Percentiles rank a stretch among this genome's conserved stretches.
These are phyloP conservation scores for Astrephomene gubernaculifera DNA, from an alignment of 139 green algal genomes.

Conservation along the genomic window DNA sequence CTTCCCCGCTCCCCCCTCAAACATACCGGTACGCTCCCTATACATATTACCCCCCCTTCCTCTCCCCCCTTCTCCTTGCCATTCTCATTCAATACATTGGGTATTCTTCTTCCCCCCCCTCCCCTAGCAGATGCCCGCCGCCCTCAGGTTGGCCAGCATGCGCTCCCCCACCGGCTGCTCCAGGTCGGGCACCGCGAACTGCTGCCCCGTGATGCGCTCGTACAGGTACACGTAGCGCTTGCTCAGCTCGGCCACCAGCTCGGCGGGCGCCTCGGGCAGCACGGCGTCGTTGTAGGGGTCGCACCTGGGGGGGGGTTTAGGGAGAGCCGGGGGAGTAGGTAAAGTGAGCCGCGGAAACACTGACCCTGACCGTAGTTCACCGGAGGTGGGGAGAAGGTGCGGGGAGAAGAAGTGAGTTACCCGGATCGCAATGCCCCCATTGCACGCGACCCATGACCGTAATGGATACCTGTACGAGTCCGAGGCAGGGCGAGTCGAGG, in stretches of 20 bases:
- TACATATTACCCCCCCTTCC: too few relatives aligned
- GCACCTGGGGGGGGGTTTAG: conserved; percentile 65
- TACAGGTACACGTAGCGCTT: conserved; percentile 95
- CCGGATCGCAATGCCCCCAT: too few relatives aligned
- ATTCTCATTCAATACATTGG: too few relatives aligned
- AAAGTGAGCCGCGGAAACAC: too few relatives aligned
- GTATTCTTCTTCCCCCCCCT: too few relatives aligned
- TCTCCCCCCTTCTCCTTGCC: too few relatives aligned
- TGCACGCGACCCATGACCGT: too few relatives aligned
- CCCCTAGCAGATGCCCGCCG: conserved; percentile 32
- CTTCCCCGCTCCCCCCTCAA: too few relatives aligned
- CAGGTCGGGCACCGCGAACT: conserved; percentile 73
- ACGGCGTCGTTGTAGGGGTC: conserved; percentile 96
- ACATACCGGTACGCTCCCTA: too few relatives aligned
- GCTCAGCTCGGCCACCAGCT: conserved; percentile 92
- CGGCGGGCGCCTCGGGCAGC: conserved; percentile 88
- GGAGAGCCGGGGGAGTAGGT: not conserved
- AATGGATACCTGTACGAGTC: too few relatives aligned
- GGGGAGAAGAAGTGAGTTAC: not conserved
- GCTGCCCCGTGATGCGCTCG: conserved; percentile 93
- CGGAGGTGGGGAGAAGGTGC: not conserved
- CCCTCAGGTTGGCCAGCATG: conserved; percentile 44
- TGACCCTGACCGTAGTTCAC: too few relatives aligned
- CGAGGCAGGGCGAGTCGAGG: not conserved
- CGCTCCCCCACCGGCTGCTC: conserved; percentile 45